Conservation (phyloP, 208 protist genomes). For the Wallacemonas rigidus region DNA sequence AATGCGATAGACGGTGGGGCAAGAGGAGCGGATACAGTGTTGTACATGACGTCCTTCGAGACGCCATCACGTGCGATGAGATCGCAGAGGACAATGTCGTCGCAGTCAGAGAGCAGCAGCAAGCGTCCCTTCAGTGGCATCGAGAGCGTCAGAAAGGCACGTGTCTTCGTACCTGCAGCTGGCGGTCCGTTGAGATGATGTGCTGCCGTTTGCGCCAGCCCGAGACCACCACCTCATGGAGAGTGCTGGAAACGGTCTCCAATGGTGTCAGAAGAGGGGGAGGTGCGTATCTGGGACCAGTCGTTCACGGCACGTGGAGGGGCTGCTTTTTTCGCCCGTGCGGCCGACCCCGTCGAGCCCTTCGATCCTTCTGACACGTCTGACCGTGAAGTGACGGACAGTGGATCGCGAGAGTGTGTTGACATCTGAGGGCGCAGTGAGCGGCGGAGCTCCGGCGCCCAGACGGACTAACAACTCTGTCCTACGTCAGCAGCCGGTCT, state of each 20-base stretch:
- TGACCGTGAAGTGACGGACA: not conserved
- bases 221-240: too few relatives aligned
- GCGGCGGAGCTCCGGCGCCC: not conserved
- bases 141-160: not conserved
- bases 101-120: not conserved
- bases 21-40: slow-evolving; percentile 12
- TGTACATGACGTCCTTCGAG: not conserved
- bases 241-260: too few relatives aligned
- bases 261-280: too few relatives aligned
- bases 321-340: too few relatives aligned
- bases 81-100: not conserved
- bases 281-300: too few relatives aligned
- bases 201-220: too few relatives aligned
- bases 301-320: too few relatives aligned
- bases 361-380: not conserved
- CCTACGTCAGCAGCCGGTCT: too few relatives aligned
- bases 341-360: too few relatives aligned
- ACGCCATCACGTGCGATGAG: not conserved
- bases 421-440: not conserved
- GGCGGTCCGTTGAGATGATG: too few relatives aligned
- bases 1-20: not conserved
- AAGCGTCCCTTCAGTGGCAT: not conserved
- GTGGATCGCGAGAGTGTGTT: not conserved
- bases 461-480: not conserved
- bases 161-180: too few relatives aligned